These are phyloP conservation scores for Petunia axillaris DNA, from an alignment of 257 asterid genomes.

Conservation along the genomic window DNA sequence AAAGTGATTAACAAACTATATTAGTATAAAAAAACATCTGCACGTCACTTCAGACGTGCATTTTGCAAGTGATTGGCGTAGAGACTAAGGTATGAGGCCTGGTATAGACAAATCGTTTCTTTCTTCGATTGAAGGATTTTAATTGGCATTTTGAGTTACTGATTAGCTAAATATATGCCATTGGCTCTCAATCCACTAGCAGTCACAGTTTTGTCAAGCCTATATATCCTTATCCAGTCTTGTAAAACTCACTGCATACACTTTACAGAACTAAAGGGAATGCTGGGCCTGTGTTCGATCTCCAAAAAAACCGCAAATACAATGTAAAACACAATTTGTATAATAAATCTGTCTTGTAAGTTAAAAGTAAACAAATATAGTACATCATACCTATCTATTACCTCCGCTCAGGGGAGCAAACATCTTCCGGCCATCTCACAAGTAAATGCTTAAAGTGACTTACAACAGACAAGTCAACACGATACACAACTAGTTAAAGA, in stretches of 20 bases:
- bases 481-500: not conserved
- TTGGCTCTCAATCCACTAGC: not conserved
- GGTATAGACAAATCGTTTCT: too few relatives aligned
- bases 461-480: not conserved
- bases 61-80: too few relatives aligned
- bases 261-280: not conserved
- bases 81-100: too few relatives aligned
- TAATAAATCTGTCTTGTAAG: not conserved
- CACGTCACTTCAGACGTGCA: too few relatives aligned
- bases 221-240: not conserved
- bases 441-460: not conserved
- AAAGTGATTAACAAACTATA: too few relatives aligned
- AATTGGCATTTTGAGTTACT: too few relatives aligned
- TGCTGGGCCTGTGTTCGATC: not conserved
- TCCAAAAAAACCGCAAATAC: not conserved
- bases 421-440: not conserved
- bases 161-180: not conserved
- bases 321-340: constrained; percentile 13
- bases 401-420: not conserved
- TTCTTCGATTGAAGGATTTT: too few relatives aligned
- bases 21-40: too few relatives aligned
- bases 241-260: not conserved
- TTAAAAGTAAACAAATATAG: constrained; percentile 6
- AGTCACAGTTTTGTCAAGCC: not conserved
- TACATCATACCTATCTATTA: not conserved